Base-by-base conservation (phyloP, 768 basidiomycete genomes). In the Rhizopogon vinicolor region DNA sequence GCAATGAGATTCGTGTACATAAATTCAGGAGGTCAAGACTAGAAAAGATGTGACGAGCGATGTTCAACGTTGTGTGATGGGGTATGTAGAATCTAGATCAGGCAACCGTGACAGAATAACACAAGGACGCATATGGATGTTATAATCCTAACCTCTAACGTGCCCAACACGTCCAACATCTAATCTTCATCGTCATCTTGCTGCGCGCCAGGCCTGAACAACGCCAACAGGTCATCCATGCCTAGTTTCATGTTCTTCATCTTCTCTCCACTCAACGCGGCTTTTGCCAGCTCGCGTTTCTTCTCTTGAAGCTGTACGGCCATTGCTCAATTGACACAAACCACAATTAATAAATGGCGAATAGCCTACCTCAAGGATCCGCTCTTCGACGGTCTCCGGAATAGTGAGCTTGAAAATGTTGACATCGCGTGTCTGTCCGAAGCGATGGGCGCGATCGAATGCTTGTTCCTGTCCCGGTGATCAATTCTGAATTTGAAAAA, bases 321-420 rank as follows among this genome's bases (percentile, higher is more conserved):
- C 12, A 14, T 28, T 33, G 25, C 14, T 41, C 33, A 25, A 18
- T 19, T 16, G 28, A 6, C 14, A 29, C 14, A 52, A 42, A 48
- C 25, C 31, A 42, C 29, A 49, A 43, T 31, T n/a, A 41, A 55
- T 14, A 35, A 16, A 7, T 14, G 28, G 18, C 10, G 5, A 35
- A 40, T 14, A n/a, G 60, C 74, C 42, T 46, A 90, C 89, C 62
- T 74, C 75, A 35, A 95, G 73, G 58, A 96, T 93, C 45, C 94
- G 85, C 63, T 92, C 85, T 64, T 96, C 94, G 7, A 97, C 90
- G 2, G 92, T 93, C 28, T 84, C 77, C 41, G 87, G 84, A 53
- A 98, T 87, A 62, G 87, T 92, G 31, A 98, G 81, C 72, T 93
- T 93, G 76, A 84, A 91, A 59, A 93, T 95, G 64, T 88, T 83